Evolutionary conservation across 768 basidiomycete species (phyloP), one percentile per base, ranked within the genome.

Genomic region (Kwoniella sp.): DNA sequence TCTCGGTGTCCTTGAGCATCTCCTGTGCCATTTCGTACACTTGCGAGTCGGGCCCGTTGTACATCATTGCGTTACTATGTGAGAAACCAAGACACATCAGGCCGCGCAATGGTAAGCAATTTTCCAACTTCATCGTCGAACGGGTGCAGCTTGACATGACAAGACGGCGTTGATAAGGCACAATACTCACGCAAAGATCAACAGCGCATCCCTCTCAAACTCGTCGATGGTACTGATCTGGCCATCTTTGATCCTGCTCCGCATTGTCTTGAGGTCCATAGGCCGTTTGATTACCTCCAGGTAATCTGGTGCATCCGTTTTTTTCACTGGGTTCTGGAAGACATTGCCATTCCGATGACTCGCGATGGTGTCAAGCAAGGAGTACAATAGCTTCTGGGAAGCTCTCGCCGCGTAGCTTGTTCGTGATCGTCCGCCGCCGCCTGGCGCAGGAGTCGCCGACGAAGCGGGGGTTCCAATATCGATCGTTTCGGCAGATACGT

Each of bases 231-330:
- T 92, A 3, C 85, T 83, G 53, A 96, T 92, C 1, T 86, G 67
- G 0, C 92, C 92, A 72, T 94, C 92, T 73, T 90, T 90, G 63
- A 95, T 87, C 68, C 85, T 86, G n/a, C 83, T 83, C 79, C 92
- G 92, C 77, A 98, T 90, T 0, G 90, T 94, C 81, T 93, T 95
- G 61, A 98, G 85, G 79, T 97, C 93, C 87, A 94, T 94, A 1
- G 95, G 92, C n/a, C 89, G 86, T 74, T 90, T 92, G 64, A 97
- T 91, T 64, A 95, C 90, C 55, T 93, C 90, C 63, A 88, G 87
- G 77, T 97, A 97, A 75, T 92, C 92, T 0, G 93, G 88, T 7
- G 94, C 94, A 69, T 95, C 93, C 23, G 87, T 86, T 64, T 86
- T 85, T 76, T 89, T 91, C 80, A 97, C 92, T 25, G 93, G 93